A percentile compares a stretch with the other conserved stretches of the same genome.
Conservation (phyloP, 2,329 filamentous ascomycete species). For the Knoxdaviesia proteae region DNA sequence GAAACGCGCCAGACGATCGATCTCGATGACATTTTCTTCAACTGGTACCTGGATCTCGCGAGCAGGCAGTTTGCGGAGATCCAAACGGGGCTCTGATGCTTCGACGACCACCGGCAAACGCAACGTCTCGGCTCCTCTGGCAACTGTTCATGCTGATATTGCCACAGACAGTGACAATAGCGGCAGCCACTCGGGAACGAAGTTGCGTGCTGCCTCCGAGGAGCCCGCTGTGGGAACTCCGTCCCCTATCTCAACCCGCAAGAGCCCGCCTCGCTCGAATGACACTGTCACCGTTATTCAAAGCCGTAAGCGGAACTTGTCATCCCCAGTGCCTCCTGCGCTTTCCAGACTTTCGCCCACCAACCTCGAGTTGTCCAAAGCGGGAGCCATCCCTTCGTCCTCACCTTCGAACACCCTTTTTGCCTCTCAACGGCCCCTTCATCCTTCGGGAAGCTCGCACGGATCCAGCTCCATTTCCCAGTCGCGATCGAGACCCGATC, state of each 20-base stretch:
- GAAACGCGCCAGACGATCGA: slow-evolving; percentile 27
- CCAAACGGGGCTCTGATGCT: slow-evolving; percentile 21
- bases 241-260: too few relatives aligned
- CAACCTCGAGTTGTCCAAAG: slow-evolving; percentile 28
- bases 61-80: slow-evolving; percentile 32
- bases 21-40: slow-evolving; percentile 39
- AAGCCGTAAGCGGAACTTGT: slow-evolving; percentile 21
- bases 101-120: slow-evolving; percentile 15
- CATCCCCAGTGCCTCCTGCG: slow-evolving; percentile 31
- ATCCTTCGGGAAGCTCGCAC: slow-evolving; percentile 19
- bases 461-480: slow-evolving; percentile 20
- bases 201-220: too few relatives aligned
- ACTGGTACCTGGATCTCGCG: slow-evolving; percentile 34
- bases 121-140: slow-evolving; percentile 30
- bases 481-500: slow-evolving; percentile 12
- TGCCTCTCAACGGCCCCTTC: slow-evolving; percentile 15
- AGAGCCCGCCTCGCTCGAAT: too few relatives aligned
- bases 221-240: too few relatives aligned
- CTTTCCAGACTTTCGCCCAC: slow-evolving; percentile 32
- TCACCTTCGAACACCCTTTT: background rate
- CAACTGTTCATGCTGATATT: slow-evolving; percentile 8
- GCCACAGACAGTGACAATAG: too few relatives aligned
- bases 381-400: slow-evolving; percentile 9
- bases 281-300: slow-evolving; percentile 1
- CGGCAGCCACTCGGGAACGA: too few relatives aligned